These are phyloP conservation scores for Solanum hybrid DNA, from an alignment of 305 asterid species.

Conservation along the genomic window DNA sequence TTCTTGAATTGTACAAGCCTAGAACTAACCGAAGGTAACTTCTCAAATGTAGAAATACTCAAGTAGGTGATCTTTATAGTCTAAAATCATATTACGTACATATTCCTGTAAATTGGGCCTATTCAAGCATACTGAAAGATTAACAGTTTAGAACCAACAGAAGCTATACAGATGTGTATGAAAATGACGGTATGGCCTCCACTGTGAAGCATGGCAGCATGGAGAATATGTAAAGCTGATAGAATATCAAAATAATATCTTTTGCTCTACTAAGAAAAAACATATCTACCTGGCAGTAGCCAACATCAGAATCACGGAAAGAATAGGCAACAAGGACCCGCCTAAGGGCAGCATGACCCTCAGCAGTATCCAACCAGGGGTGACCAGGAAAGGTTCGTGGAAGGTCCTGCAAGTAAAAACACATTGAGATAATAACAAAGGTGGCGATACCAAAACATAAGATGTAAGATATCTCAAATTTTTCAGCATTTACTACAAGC, in stretches of 20 bases:
- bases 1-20: background rate
- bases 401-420: constrained; percentile 54
- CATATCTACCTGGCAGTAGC: constrained; percentile 82
- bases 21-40: background rate
- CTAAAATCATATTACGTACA: background rate
- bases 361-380: constrained; percentile 90
- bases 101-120: background rate
- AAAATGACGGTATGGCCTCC: background rate
- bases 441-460: background rate
- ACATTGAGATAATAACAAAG: background rate
- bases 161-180: background rate
- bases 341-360: constrained; percentile 90
- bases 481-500: background rate
- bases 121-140: background rate
- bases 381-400: constrained; percentile 98
- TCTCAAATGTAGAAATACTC: background rate
- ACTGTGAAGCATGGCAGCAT: background rate
- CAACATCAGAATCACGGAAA: constrained; percentile 96
- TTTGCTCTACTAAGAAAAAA: background rate
- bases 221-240: background rate
- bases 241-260: background rate
- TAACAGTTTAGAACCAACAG: background rate
- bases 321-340: constrained; percentile 96
- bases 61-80: background rate
- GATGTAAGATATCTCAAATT: background rate